Evolutionary conservation across 495 filamentous ascomycete genomes (phyloP), one percentile per base, ranked within the genome.

Genomic region (Neurospora sp.): DNA sequence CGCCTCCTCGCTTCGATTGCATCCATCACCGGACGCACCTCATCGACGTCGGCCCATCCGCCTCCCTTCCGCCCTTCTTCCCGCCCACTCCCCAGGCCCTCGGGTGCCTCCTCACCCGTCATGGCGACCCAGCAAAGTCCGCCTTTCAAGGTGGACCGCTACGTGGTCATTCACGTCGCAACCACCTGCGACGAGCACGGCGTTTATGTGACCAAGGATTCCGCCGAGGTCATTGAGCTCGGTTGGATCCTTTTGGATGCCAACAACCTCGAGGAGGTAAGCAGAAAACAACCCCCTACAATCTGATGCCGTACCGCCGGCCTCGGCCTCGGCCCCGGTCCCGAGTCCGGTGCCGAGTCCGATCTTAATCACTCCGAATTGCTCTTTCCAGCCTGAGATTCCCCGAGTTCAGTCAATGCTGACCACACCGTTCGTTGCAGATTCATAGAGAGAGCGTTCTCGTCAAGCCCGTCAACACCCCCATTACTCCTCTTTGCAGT

Each of bases 171-270:
- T 80, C 96, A 98, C 83, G 95, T 98, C 76, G 96, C 96, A 73
- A 99, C 96, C 39, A 99, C 96, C 75, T 98, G 96, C 83, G 96
- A 98, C 82, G 96, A 99, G 79, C 96, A 99, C 84, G 96, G 96
- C 73, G 96, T 99, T 72, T 99, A 98, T 83, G 96, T 99, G 70
- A 98, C 96, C 41, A 98, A 97, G 85, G 96, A 99, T 80, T 98
- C 95, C 44, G 96, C 96, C 72, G 96, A 99, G 84, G 96, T 99
- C 70, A 98, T 99, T 81, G 96, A 99, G 87, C 86, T 99, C 77
- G 96, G 96, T 68, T 99, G 96, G 96, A 96, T 98, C 76, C 82
- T 99, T 74, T 86, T 98, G 72, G 94, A 99, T 82, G 90, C 94
- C 71, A 93, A 94, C 84, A 90, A 88, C 69, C 91, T 93, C 75